Percentiles rank a stretch among this genome's conserved stretches.
Evolutionary conservation across 768 basidiomycete genomes (phyloP).

Genomic region (Cystobasidium tubakii): DNA sequence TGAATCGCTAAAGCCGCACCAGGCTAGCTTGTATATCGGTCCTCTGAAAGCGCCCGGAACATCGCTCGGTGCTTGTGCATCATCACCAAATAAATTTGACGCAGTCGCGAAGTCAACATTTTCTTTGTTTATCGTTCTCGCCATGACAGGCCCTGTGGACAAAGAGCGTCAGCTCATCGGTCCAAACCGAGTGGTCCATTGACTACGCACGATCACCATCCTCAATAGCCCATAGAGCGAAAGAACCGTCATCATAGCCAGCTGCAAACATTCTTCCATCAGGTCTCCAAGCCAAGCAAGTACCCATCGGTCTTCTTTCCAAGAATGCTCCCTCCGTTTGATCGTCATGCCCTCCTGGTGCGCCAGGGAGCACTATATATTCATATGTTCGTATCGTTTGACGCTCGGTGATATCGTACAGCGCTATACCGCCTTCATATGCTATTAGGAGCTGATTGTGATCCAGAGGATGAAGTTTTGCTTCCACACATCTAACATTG

Average conservation of each 20-base stretch:
- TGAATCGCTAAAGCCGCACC: slow-evolving; percentile 54
- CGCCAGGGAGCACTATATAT: slow-evolving; percentile 67
- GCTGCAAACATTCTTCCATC: slow-evolving; percentile 61
- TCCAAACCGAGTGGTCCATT: no score
- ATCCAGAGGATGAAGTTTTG: slow-evolving; percentile 44
- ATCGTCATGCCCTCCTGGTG: slow-evolving; percentile 70
- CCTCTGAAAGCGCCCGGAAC: slow-evolving; percentile 53
- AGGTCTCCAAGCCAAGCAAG: slow-evolving; percentile 68
- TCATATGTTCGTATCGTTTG: slow-evolving; percentile 59
- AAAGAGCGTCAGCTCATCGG: no score
- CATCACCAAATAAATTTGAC: slow-evolving; percentile 49
- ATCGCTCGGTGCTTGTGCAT: slow-evolving; percentile 35
- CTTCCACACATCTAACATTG: slow-evolving; percentile 39
- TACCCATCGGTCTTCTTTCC: slow-evolving; percentile 65
- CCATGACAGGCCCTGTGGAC: slow-evolving; percentile 57
- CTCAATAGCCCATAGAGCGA: slow-evolving; percentile 75
- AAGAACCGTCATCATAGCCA: slow-evolving; percentile 73
- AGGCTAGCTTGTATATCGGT: slow-evolving; percentile 78
- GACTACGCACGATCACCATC: slow-evolving; percentile 69
- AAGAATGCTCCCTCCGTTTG: slow-evolving; percentile 58
- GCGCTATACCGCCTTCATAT: slow-evolving; percentile 50
- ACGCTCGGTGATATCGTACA: slow-evolving; percentile 51
- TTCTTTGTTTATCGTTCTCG: slow-evolving; percentile 59
- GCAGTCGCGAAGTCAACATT: slow-evolving; percentile 53
- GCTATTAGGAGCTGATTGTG: slow-evolving; percentile 44